phyloP scores from a whole-genome alignment of 495 filamentous ascomycete genomes.

The Gamarada debralockiae region DNA sequence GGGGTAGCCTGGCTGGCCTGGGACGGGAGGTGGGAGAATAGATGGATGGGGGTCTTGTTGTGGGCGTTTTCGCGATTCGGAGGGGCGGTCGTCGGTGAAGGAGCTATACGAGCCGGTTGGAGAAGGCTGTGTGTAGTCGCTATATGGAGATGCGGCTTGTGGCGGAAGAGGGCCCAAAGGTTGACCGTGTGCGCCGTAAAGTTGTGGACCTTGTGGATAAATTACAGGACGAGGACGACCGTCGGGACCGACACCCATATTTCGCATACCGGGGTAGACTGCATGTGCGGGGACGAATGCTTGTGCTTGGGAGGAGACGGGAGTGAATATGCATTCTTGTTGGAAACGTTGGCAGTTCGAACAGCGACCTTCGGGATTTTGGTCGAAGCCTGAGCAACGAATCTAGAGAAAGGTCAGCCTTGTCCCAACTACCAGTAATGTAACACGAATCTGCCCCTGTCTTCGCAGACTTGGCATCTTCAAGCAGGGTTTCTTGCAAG shows the following conservation, averaged over 20 bases:
- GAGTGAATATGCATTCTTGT: slow-evolving; percentile 84
- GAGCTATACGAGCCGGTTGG: slow-evolving; percentile 30
- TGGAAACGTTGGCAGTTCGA: slow-evolving; percentile 77
- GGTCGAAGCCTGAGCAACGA: slow-evolving; percentile 80
- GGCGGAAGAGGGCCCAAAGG: slow-evolving; percentile 52
- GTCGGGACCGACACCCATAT: slow-evolving; percentile 39
- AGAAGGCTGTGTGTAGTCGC: slow-evolving; percentile 35
- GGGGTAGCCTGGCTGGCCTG: slow-evolving; percentile 29
- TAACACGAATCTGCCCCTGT: neutral
- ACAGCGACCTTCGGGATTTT: slow-evolving; percentile 72
- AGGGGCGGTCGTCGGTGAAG: slow-evolving; percentile 30
- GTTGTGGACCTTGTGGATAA: slow-evolving; percentile 35
- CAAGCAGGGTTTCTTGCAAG: neutral
- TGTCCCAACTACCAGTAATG: neutral
- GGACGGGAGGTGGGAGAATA: slow-evolving; percentile 34
- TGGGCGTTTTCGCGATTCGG: slow-evolving; percentile 26
- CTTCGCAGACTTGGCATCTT: neutral
- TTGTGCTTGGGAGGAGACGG: slow-evolving; percentile 77
- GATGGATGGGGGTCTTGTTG: slow-evolving; percentile 35
- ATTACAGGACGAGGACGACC: slow-evolving; percentile 35
- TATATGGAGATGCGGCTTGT: slow-evolving; percentile 46
- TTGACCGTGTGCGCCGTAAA: slow-evolving; percentile 77
- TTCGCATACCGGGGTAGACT: slow-evolving; percentile 59
- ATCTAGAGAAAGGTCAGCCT: slow-evolving; percentile 48
- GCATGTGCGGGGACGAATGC: slow-evolving; percentile 80